Conservation (phyloP, 257 asterid species). For the Capsicum pubescens region DNA sequence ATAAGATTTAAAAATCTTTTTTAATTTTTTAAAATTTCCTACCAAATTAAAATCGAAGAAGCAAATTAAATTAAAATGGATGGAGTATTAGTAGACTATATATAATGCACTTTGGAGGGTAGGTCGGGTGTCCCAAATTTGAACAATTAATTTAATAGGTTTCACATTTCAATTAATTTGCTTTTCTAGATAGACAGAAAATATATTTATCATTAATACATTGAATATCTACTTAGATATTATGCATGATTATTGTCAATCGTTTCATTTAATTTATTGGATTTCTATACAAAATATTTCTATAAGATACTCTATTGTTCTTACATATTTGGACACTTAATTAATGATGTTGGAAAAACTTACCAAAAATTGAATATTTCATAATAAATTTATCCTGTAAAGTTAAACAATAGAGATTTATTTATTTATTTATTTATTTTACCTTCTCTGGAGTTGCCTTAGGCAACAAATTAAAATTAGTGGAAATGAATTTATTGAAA, state of each 20-base stretch:
- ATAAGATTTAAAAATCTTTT: too few relatives aligned
- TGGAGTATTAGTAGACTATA: not conserved
- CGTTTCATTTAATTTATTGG: not conserved
- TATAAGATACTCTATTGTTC: not conserved
- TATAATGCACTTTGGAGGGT: not conserved
- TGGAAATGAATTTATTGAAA: not conserved
- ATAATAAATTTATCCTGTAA: not conserved
- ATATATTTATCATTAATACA: not conserved
- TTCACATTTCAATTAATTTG: not conserved
- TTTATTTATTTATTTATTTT: not conserved
- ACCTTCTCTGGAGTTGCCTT: not conserved
- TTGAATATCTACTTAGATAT: not conserved
- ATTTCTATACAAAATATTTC: not conserved
- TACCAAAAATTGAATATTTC: not conserved
- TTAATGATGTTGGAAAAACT: not conserved
- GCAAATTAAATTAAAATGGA: too few relatives aligned
- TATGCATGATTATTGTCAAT: not conserved
- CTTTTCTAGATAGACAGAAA: conserved; percentile 4
- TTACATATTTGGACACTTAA: not conserved
- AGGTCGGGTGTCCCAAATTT: not conserved
- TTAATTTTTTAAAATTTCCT: too few relatives aligned
- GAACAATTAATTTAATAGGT: not conserved
- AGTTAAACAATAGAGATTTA: not conserved
- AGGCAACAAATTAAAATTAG: not conserved
- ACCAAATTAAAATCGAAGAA: too few relatives aligned